Evolutionary conservation across 345 rosid species (phyloP), one percentile per base, ranked within the genome.

Genomic region (Pseudoturritis turrita): DNA sequence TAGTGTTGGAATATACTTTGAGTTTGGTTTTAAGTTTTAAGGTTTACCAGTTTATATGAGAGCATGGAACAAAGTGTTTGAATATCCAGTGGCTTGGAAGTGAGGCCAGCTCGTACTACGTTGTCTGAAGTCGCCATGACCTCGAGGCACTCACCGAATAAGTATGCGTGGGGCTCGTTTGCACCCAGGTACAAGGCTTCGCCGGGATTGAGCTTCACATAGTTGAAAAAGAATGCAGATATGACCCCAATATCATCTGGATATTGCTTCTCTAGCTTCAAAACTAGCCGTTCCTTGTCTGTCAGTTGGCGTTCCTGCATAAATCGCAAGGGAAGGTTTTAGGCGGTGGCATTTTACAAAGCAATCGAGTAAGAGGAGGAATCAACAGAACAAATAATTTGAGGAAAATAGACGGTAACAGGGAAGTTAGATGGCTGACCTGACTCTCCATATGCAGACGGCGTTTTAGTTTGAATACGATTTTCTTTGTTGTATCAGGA

Each of bases 41-140:
- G 53, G 19, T 18, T 73, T 82, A 96, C 99, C 91, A 82, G 97
- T 72, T 86, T 92, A 79, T 96, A 92, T 4, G 99, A 81, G 44
- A 96, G 97, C 99, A 96, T 96, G 63, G 99, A 90, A 69, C 96
- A 92, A 25, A 92, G 95, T 33, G 98, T 86, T 71, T 83, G 87
- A 53, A 88, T 75, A 67, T 96, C 99, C 69, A 90, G 83, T 65
- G 81, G 83, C 78, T 96, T 96, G 57, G 98, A 88, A 63, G 99
- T 96, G 71, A 96, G 95, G 65, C 99, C 99, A 72, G 99, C 99
- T 44, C 99, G 87, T 39, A 96, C 98, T 59, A 92, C 99, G 56
- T 92, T 96, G 86, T 96, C 98, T 19, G 99, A 96, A 47, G 99
- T 88, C 17, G 98, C 99, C 99, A 96, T 96, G 87, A 96, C 89